A percentile compares a stretch with the other conserved stretches of the same genome.
These are phyloP conservation scores for Arthroderma sp. DNA, from an alignment of 2,329 filamentous ascomycete species.

Conservation along the genomic window DNA sequence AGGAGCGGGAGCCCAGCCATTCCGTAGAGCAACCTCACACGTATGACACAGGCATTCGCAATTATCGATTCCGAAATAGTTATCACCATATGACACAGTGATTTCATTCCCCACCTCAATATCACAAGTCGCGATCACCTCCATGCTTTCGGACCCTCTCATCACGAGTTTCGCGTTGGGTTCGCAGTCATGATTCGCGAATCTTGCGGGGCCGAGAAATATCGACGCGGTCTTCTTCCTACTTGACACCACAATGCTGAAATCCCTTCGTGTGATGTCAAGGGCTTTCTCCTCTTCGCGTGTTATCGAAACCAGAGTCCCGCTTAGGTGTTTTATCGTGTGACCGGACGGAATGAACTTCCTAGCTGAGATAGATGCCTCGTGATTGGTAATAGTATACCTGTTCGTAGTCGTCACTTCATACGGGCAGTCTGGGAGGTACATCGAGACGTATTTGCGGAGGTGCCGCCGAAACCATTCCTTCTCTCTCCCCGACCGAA, in stretches of 20 bases:
- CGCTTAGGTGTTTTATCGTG: slow-evolving; percentile 77
- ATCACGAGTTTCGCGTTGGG: slow-evolving; percentile 83
- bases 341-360: slow-evolving; percentile 68
- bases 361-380: slow-evolving; percentile 75
- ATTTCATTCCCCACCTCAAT: slow-evolving; percentile 88
- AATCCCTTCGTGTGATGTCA: slow-evolving; percentile 73
- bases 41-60: slow-evolving; percentile 86
- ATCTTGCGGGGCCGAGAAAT: slow-evolving; percentile 88
- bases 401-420: slow-evolving; percentile 89
- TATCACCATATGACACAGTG: slow-evolving; percentile 88
- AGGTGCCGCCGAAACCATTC: slow-evolving; percentile 78
- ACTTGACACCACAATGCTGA: slow-evolving; percentile 91
- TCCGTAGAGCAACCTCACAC: slow-evolving; percentile 61
- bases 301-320: slow-evolving; percentile 85
- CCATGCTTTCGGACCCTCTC: slow-evolving; percentile 71
- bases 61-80: slow-evolving; percentile 90
- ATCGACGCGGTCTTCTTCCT: slow-evolving; percentile 80
- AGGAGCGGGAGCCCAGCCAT: slow-evolving; percentile 58
- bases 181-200: slow-evolving; percentile 93
- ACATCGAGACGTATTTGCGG: slow-evolving; percentile 82
- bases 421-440: slow-evolving; percentile 85
- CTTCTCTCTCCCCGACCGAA: slow-evolving; percentile 66
- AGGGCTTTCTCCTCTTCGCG: slow-evolving; percentile 78
- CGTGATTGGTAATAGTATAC: slow-evolving; percentile 81
- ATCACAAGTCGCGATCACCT: slow-evolving; percentile 69